Base-by-base conservation (phyloP, 768 basidiomycete species). In the Tricholoma terreum region DNA sequence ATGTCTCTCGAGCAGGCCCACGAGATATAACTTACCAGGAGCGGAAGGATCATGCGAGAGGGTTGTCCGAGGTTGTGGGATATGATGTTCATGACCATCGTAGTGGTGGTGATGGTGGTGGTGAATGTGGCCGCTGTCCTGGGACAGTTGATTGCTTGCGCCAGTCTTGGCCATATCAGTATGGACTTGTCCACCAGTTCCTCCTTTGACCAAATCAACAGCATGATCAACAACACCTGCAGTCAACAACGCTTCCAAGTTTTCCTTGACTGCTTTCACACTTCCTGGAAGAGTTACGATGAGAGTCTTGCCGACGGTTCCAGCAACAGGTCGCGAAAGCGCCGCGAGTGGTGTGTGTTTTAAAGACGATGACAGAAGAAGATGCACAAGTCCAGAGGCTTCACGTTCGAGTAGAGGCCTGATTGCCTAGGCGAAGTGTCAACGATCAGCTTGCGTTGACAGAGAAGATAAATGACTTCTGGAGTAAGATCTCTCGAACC, bases 211-310 rank as follows among this genome's bases (percentile, higher is more conserved):
- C 5, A 92, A 79, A 33, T 90, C 87, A 54, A 92, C 70, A 1
- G 89, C 90, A 71, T 92, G 91, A 3, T 78, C 71, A 1, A 88
- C 69, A 1, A 94, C 75, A 6, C 82, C 84, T 5, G 69, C 76
- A 12, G 72, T 68, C 6, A 94, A 73, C 27, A 94, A 74, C 0
- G 80, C 79, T 1, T 81, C 80, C 56, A 92, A 65, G 64, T 86
- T 90, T 65, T 96, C 93, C 59, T 78, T 85, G 38, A 93, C 92
- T 2, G 90, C 93, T 65, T 90, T 93, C 36, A 87, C 81, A 63
- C 90, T 92, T 2, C 93, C 93, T 0, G 93, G 94, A 9, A 95
- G 83, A 0, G 90, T 92, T 17, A 90, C 78, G 22, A 96, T 74
- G 19, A 96, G 78, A 0, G 85, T 87, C 52, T 78, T 78, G 22